Evolutionary conservation across 306 rosid genomes (phyloP), one percentile per base, ranked within the genome.

Genomic region (Inga leiocalycina): DNA sequence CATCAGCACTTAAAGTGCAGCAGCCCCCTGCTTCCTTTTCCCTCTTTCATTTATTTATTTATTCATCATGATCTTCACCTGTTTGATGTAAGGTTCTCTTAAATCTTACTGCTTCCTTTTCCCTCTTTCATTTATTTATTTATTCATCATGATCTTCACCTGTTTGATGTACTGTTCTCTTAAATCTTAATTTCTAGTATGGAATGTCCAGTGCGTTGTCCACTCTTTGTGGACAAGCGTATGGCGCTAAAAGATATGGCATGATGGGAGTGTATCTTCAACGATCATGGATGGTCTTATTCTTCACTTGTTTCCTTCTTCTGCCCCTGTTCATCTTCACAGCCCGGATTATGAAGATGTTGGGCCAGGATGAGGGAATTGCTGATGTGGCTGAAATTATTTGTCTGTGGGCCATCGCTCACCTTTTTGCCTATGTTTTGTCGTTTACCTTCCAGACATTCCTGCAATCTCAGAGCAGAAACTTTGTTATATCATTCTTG

Each of bases 191-290:
- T 54, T 19, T 54, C 22, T 30, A 65, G 71, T 34, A 6, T 1
- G 93, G 93, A 27, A 90, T 90, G 93, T 84, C 91, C 3, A 90
- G 84, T 77, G 93, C 91, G 0, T 76, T 89, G 46, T 65, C 71
- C 3, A 30, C 71, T 65, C 71, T 65, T 2, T 65, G 71, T 65
- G 41, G 71, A 65, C 71, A 65, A 84, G 93, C 93, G 37, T 90
- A 79, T 20, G 93, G 93, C 3, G 93, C 91, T 39, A 77, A 56
- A 39, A 86, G 87, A 74, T 79, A 86, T 79, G 74, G 78, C 66
- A 88, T 90, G 91, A 82, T 90, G 90, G 91, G 91, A 49, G 84
- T 88, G 24, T 88, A 90, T 61, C 87, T 90, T 49, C 93, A 90
- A 79, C 69, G 93, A 34, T 90, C 93, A 32, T 90, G 93, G 91